A percentile compares a stretch with the other conserved stretches of the same genome.
Evolutionary conservation across 2,329 filamentous ascomycete species (phyloP).

Genomic region (Amauroascus verrucosus): DNA sequence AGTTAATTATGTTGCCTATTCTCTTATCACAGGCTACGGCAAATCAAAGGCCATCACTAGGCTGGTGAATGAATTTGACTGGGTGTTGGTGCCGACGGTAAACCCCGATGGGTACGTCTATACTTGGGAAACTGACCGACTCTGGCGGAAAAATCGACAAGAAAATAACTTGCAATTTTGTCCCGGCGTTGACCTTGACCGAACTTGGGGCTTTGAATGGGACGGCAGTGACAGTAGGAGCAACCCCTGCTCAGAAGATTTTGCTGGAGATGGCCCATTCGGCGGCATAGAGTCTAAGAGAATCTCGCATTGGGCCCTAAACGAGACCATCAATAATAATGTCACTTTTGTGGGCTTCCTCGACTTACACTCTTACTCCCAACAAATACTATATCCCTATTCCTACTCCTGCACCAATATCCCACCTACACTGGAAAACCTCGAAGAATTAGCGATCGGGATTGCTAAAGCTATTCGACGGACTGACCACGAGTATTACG

Average conservation of each 20-base stretch:
- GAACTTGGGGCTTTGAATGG: slow-evolving; percentile 78
- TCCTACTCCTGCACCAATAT: slow-evolving; percentile 67
- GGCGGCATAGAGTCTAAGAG: slow-evolving; percentile 67
- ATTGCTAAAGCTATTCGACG: slow-evolving; percentile 79
- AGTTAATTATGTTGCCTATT: slow-evolving; percentile 83
- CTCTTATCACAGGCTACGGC: slow-evolving; percentile 71
- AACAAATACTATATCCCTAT: slow-evolving; percentile 89
- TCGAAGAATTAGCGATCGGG: slow-evolving; percentile 80
- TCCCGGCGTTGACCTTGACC: slow-evolving; percentile 78
- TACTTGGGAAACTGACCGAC: slow-evolving; percentile 78
- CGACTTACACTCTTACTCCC: slow-evolving; percentile 89
- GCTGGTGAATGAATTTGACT: slow-evolving; percentile 73
- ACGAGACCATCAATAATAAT: slow-evolving; percentile 60
- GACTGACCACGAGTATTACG: slow-evolving; percentile 65
- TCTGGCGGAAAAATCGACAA: slow-evolving; percentile 93
- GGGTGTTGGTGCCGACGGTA: slow-evolving; percentile 75
- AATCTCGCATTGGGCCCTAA: slow-evolving; percentile 72
- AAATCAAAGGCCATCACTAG: slow-evolving; percentile 60
- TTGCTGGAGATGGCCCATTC: slow-evolving; percentile 72
- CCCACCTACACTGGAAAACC: slow-evolving; percentile 80
- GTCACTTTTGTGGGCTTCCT: slow-evolving; percentile 73
- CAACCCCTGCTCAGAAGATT: slow-evolving; percentile 87
- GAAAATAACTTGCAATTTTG: slow-evolving; percentile 73
- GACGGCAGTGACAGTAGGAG: slow-evolving; percentile 53
- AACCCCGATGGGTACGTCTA: slow-evolving; percentile 95